Base-by-base conservation (phyloP, 495 filamentous ascomycete genomes). In the Trichoderma asperelloides region DNA sequence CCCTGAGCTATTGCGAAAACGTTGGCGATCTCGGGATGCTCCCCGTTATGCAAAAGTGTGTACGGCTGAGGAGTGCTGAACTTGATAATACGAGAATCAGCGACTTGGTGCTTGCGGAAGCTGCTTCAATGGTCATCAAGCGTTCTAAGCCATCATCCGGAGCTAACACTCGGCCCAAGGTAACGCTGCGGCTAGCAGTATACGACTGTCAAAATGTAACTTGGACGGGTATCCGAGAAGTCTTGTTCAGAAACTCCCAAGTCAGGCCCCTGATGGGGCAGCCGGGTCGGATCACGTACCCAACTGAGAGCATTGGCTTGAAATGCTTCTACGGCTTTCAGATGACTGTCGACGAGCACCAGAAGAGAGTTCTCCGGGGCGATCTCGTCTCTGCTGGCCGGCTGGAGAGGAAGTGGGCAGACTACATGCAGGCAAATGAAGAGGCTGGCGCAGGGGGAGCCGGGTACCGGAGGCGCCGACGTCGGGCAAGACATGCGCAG, bases 321-420 rank as follows among this genome's bases (percentile, higher is more conserved):
- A 97, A 96, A 75, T 96, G 92, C 75, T 98, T 92, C 79, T 94
- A 96, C 75, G 91, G 88, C 23, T 98, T 91, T 87, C 95, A 98
- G 78, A 89, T 89, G 74, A 97, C 93, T 3, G 93, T 96, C 25
- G 88, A 97, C 67, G 91, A 97, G 73, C 94, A 97, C 75, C 93
- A 85, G 62, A 90, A 92, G 74, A 86, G 93, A 2, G 90, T 97
- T 0, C 76, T 96, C 39, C 79, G 84, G 21, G 91, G 92, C 1
- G 89, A 96, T 65, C 80, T 91, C 27, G 76, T 78, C 0, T 79
- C 89, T 3, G 95, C 95, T 2, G 78, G 79, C 41, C 79, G 89
- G 15, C 79, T 98, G 25, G 93, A 97, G 78, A 81, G 86, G 63
- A 96, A 93, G 77, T 98, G 95, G 95, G 91, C 88, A 0, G 89